Base-by-base conservation (phyloP, 306 rosid genomes). In the Canavalia ensiformis region DNA sequence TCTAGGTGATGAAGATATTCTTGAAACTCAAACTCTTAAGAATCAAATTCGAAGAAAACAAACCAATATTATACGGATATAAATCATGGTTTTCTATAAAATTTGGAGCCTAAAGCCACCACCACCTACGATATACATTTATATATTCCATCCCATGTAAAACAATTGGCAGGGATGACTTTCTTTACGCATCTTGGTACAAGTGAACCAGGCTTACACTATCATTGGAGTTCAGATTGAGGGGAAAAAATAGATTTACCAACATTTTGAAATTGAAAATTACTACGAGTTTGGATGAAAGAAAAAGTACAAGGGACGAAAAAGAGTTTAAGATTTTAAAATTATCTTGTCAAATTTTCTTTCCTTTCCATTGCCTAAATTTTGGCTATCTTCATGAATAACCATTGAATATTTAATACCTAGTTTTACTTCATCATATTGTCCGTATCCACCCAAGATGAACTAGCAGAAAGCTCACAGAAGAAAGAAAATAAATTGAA, bases 1-100 rank as follows among this genome's bases (percentile, higher is more conserved):
- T 39, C 44, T 11, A 74, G 69, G 51, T 75, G 41, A 63, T 55
- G 79, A 55, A 78, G 66, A 42, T 64, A n/a, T 57, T 78, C 76
- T 44, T 66, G 46, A 47, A 72, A 65, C 60, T 74, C n/a, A 66
- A 42, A 46, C 57, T 44, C 4, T 11, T 7, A 8, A 66, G 60
- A 82, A 60, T 57, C 65, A 44, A 37, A 47, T 86, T 18, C 25
- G 25, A 18, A 18, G 46, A 59, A 72, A 76, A 63, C 30, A 69
- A 74, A 57, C 31, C 51, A 34, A 41, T 62, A 56, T 44, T 35
- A 31, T 25, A 45, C 31, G 39, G 4, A 42, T 10, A 13, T 2
- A 66, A 9, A 68, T 56, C 56, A 9, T n/a, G 12, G 25, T 6
- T 66, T 35, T 75, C 68, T 60, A 42, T 3, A 60, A 52, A 69